Evolutionary conservation across 1,284 basidiomycete species (phyloP), one percentile per base, ranked within the genome.

Genomic region (Hypsizygus ulmarius): DNA sequence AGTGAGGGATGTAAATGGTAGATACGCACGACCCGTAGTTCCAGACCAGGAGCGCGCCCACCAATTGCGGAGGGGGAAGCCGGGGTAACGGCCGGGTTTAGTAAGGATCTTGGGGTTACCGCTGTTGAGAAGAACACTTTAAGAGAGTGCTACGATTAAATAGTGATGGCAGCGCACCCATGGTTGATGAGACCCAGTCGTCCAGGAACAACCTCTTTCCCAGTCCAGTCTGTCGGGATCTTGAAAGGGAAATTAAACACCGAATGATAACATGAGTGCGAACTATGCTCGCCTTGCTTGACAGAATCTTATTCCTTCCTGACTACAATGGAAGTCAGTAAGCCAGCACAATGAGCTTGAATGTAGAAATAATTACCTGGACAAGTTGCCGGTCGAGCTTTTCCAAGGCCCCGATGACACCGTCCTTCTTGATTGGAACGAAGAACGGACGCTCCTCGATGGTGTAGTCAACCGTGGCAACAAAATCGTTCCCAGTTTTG

Each of bases 1-100:
- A 27, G 27, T 6, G 18, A 28, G 18, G 29, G 2, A 15, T 1
- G 5, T 9, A 30, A 30, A 14, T 6, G 35, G 12, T 14, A 10
- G 21, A 39, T 10, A 72, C 83, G 58, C 62, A 85, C 86, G 64
- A 60, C 84, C 86, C 59, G 76, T 78, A 3, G 78, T 83, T 18
- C 86, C 87, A 49, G 64, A 59, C 78, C 79, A 90, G 12, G 69
- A 64, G 11, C 87, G 72, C 5, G 87, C 87, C 84, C 87, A 90
- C 87, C 88, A 90, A 55, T 90, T 90, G 8, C 84, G 73, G 39
- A 88, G 70, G 12, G 87, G 87, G 62, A 82, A 82, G 0, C 78
- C 72, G 8, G 88, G 87, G 58, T 90, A 90, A 11, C 85, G 81
- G 27, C 88, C 88, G 2, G 88, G 81, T 44, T 72, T 73, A 2